A percentile compares a stretch with the other conserved stretches of the same genome.
phyloP scores from a whole-genome alignment of 768 basidiomycete genomes.

The Amanita rimosa region DNA sequence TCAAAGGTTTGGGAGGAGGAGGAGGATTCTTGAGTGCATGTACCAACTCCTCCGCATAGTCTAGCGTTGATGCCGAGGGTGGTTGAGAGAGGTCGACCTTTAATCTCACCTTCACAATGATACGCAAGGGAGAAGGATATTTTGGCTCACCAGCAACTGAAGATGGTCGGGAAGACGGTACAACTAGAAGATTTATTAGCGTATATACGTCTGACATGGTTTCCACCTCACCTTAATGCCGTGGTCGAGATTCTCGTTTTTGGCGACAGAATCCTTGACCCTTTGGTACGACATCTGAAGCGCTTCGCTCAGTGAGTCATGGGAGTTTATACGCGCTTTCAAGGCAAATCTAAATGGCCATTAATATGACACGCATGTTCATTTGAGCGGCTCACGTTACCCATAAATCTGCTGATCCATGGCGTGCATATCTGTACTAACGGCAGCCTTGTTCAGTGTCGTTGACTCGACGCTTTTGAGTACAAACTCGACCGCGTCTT shows the following conservation, averaged over 20 bases:
- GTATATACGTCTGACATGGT: neutral
- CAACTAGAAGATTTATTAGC: conserved; percentile 22
- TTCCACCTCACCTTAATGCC: conserved; percentile 41
- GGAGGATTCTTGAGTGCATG: conserved; percentile 35
- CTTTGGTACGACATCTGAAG: conserved; percentile 39
- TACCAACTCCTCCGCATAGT: conserved; percentile 43
- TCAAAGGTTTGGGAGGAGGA: conserved; percentile 30
- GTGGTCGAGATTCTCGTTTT: conserved; percentile 50
- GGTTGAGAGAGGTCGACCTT: conserved; percentile 50
- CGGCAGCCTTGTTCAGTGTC: conserved; percentile 40
- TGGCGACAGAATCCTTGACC: conserved; percentile 38
- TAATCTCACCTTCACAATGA: neutral
- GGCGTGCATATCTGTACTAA: conserved; percentile 40
- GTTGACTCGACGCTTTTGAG: conserved; percentile 49
- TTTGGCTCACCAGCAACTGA: conserved; percentile 49
- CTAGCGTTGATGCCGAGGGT: conserved; percentile 35
- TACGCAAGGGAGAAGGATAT: neutral
- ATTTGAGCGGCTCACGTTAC: conserved; percentile 25
- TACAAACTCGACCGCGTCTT: conserved; percentile 41
- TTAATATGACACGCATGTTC: conserved; percentile 4
- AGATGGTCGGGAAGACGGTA: conserved; percentile 61
- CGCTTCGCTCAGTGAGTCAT: conserved; percentile 50
- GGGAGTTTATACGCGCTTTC: conserved; percentile 61
- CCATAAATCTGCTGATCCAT: conserved; percentile 49
- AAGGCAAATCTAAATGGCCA: conserved; percentile 34